Evolutionary conservation across 768 basidiomycete genomes (phyloP), one percentile per base, ranked within the genome.

Genomic region (Asterophora parasitica): DNA sequence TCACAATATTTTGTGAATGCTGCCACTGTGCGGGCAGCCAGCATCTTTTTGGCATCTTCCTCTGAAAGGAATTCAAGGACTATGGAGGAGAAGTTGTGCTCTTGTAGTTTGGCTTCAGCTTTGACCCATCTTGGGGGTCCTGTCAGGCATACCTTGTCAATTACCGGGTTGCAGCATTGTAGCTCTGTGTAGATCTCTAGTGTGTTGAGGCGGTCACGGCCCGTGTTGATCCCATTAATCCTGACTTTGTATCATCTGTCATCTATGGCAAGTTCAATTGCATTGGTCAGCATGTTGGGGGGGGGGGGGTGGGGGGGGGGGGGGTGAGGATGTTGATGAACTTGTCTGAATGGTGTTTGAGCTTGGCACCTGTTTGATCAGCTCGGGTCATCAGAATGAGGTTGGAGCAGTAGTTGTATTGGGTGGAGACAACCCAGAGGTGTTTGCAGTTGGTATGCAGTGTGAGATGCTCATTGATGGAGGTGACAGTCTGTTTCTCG

Each of bases 201-300:
- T 4, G 42, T 40, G 23, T 33, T 19, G 23, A 6, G 23, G 23
- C 6, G 23, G 3, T 39, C 19, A 0, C 12, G 2, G 1, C 34
- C 33, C 6, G 49, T 50, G 31, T 37, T 34, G 1, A 46, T 33
- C 1, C 53, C 51, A 7, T 58, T 56, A 0, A 62, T 34, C 19
- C 55, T 41, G 1, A 60, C 49, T 42, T 58, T 62, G 46, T 23
- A 62, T 40, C 56, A 52, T 19, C 51, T 56, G 37, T 62, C 59
- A 33, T 56, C 61, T 20, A 51, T 49, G 17, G 50, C 12, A 4
- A 42, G 35, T 2, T 44, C 51, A 11, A 44, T 33, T 19, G 37
- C 39, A 26, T 59, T 43, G 13, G 42, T 11, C 28, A 44, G 52
- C 26, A 35, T 17, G 9, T 27, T 23, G 42, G 15, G 20, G 13